Evolutionary conservation across 2,329 filamentous ascomycete species (phyloP), one percentile per base, ranked within the genome.

Genomic region (Apiospora koreana): DNA sequence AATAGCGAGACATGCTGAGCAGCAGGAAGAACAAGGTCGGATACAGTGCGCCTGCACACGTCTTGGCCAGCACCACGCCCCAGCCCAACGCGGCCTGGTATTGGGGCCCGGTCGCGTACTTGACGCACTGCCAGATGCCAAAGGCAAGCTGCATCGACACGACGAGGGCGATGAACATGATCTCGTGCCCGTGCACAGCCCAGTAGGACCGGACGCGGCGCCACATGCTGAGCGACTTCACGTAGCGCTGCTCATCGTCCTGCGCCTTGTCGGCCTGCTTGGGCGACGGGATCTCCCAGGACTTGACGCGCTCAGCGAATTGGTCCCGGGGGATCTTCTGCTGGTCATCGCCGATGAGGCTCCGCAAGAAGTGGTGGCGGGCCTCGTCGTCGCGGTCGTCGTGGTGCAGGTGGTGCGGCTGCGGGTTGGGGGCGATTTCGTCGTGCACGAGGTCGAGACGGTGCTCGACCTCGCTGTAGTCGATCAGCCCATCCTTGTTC

Each of bases 21-120:
- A 89, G 81, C 70, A 89, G 80, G 73, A 89, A 88, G 78, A 89
- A 89, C 69, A 89, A 83, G 1, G 86, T 88, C 23, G 87, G 86
- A 66, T 88, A 89, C 1, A 89, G 74, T 0, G 85, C 83, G 3
- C 88, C 88, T 12, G 87, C 86, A 58, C 80, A 85, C 0, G 85
- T 84, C 77, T 89, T 89, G 3, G 87, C 85, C 67, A 89, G 75
- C 4, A 87, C 85, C 9, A 87, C 83, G 7, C 87, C 87, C 86
- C 86, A 88, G 16, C 86, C 87, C 23, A 88, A 85, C 0, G 84
- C 87, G 18, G 81, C 82, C 21, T 83, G 83, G 70, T 86, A 87
- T 14, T 80, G 72, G 0, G 78, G 74, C 0, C 79, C 81, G 0
- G 81, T 84, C 65, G 84, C 76, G 74, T 88, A 89, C 71, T 86